Percentiles rank a stretch among this genome's conserved stretches.
Evolutionary conservation across 805 yeast genomes (phyloP).

Genomic region (Cyberlindnera subsufficiens): DNA sequence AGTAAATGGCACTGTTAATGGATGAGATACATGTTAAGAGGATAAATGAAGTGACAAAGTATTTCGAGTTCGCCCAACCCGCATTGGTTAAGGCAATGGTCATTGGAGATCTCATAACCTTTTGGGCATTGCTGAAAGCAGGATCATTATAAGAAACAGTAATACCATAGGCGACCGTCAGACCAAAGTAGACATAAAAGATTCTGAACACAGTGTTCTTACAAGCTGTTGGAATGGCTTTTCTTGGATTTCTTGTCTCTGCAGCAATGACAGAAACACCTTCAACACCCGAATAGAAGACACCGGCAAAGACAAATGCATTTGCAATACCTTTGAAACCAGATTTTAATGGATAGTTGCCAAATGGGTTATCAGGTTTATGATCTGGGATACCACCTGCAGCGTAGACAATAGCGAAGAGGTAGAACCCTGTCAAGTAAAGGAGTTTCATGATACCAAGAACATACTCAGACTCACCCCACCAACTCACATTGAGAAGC

Average conservation of each 20-base stretch:
- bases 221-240: constrained; percentile 65
- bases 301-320: constrained; percentile 64
- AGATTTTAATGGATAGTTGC: constrained; percentile 29
- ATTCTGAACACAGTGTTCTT: constrained; percentile 62
- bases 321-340: constrained; percentile 53
- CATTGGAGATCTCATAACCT: constrained; percentile 58
- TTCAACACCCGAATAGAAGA: constrained; percentile 75
- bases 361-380: constrained; percentile 30
- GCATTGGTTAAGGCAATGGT: constrained; percentile 63
- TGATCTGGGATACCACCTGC: constrained; percentile 35
- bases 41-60: constrained; percentile 64
- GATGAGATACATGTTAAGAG: constrained; percentile 62
- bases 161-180: constrained; percentile 61
- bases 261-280: constrained; percentile 72
- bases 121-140: constrained; percentile 28
- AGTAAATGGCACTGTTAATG: constrained; percentile 61
- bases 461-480: constrained; percentile 54
- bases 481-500: constrained; percentile 43
- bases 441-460: constrained; percentile 43
- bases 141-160: constrained; percentile 65
- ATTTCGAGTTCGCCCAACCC: constrained; percentile 60
- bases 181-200: constrained; percentile 53
- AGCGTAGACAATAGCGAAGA: constrained; percentile 41
- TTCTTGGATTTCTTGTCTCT: constrained; percentile 65
- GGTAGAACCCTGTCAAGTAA: constrained; percentile 42